Percentiles rank a stretch among this genome's conserved stretches.
Evolutionary conservation across 2,329 filamentous ascomycete genomes (phyloP).

Genomic region (Phaeosphaeriaceae sp.): DNA sequence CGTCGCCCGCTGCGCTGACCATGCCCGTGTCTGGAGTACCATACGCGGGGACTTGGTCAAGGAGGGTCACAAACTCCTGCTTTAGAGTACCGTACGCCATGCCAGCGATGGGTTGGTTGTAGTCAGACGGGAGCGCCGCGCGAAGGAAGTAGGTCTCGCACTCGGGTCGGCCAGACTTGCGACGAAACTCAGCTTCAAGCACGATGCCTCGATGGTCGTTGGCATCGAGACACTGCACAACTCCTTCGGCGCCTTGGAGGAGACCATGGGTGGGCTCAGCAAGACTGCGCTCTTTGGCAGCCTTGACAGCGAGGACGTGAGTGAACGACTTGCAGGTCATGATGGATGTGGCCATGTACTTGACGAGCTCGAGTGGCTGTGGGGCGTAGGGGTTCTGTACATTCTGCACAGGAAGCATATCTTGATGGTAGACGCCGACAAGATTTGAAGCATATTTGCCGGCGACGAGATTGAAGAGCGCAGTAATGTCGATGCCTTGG

Average conservation of each 20-base stretch:
- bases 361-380: conserved; percentile 71
- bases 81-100: conserved; percentile 44
- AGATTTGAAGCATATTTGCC: conserved; percentile 71
- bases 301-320: conserved; percentile 76
- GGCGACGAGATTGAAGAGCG: conserved; percentile 74
- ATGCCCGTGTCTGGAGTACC: conserved; percentile 15
- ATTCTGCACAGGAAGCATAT: conserved; percentile 67
- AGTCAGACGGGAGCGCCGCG: conserved; percentile 21
- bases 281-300: conserved; percentile 77
- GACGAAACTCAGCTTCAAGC: conserved; percentile 83
- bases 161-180: conserved; percentile 81
- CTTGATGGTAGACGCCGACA: conserved; percentile 81
- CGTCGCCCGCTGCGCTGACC: conserved; percentile 36
- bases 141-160: conserved; percentile 70
- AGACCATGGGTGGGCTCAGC: conserved; percentile 81
- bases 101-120: conserved; percentile 17
- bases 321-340: conserved; percentile 75
- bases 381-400: conserved; percentile 52
- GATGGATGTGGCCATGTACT: conserved; percentile 88
- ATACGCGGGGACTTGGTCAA: conserved; percentile 73
- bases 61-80: conserved; percentile 64
- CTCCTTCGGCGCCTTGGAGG: conserved; percentile 77
- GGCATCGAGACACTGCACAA: conserved; percentile 70
- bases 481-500: conserved; percentile 56
- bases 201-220: conserved; percentile 68